phyloP scores from a whole-genome alignment of 208 protist genomes.

The Trypanosomatidae sp. region DNA sequence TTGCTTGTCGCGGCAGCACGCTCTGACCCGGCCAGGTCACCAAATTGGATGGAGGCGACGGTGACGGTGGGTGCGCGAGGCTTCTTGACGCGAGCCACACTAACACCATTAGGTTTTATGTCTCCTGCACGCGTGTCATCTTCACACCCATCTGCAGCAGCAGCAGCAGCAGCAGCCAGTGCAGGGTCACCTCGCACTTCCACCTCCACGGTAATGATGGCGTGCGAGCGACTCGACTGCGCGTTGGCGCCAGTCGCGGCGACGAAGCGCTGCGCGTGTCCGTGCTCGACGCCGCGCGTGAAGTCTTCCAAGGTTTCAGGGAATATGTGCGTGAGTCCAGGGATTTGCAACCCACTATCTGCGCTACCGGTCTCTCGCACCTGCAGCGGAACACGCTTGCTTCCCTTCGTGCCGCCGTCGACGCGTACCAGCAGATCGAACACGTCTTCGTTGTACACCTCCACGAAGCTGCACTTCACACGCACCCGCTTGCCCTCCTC shows the following conservation, averaged over 20 bases:
- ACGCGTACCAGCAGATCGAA: constrained; percentile 85
- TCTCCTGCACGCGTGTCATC: constrained; percentile 2
- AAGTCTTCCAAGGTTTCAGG: constrained; percentile 67
- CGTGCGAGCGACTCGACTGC: constrained; percentile 88
- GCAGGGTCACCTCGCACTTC: constrained; percentile 38
- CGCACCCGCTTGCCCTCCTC: constrained; percentile 54
- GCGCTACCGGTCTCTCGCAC: constrained; percentile 60
- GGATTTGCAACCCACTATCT: constrained; percentile 51
- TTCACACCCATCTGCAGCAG: not conserved
- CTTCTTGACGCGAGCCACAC: no score
- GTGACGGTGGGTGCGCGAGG: constrained; percentile 28
- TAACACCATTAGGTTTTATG: no score
- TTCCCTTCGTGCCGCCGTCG: constrained; percentile 45
- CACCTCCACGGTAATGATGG: constrained; percentile 87
- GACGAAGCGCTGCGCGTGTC: constrained; percentile 72
- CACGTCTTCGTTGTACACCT: constrained; percentile 92
- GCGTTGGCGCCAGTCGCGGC: constrained; percentile 77
- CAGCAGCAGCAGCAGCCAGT: not conserved
- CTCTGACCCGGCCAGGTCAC: constrained; percentile 91
- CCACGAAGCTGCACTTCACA: constrained; percentile 73
- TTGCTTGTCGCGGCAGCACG: constrained; percentile 81
- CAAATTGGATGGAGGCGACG: constrained; percentile 78
- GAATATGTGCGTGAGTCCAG: constrained; percentile 62
- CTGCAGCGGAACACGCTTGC: constrained; percentile 39
- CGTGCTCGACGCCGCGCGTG: constrained; percentile 50